phyloP scores from a whole-genome alignment of 257 asterid species.

The Solanum virginianum region DNA sequence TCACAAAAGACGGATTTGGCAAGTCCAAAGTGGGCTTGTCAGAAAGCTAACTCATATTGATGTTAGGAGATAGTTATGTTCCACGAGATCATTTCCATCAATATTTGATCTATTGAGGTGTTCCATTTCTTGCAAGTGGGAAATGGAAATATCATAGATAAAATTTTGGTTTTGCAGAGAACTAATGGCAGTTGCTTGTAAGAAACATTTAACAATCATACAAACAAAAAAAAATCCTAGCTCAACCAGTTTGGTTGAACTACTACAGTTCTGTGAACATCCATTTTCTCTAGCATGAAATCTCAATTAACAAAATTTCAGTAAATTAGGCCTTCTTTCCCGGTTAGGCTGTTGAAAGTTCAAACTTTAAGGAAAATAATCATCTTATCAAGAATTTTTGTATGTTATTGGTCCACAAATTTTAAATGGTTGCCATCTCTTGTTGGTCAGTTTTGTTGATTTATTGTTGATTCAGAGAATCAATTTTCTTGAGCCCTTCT shows the following conservation, averaged over 20 bases:
- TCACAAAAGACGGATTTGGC: not conserved
- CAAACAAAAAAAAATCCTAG: not conserved
- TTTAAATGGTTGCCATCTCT: not conserved
- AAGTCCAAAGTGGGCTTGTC: not conserved
- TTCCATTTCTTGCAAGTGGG: not conserved
- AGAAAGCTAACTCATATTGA: not conserved
- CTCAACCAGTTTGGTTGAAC: not conserved
- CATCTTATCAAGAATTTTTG: not conserved
- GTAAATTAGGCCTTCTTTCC: not conserved
- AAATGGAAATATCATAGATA: not conserved
- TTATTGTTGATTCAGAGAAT: not conserved
- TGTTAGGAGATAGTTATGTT: not conserved
- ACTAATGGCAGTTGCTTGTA: not conserved
- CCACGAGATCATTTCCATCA: not conserved
- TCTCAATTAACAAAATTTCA: not conserved
- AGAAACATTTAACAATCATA: not conserved
- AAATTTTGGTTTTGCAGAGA: not conserved
- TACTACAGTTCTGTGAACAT: not conserved
- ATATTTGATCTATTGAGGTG: not conserved
- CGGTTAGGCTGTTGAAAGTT: not conserved
- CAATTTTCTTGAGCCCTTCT: not conserved
- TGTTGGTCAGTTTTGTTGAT: not conserved
- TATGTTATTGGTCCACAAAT: not conserved
- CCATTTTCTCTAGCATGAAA: not conserved
- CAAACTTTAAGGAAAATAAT: not conserved